These are phyloP conservation scores for Penicillium bovifimosum DNA, from an alignment of 495 filamentous ascomycete species.

Conservation along the genomic window DNA sequence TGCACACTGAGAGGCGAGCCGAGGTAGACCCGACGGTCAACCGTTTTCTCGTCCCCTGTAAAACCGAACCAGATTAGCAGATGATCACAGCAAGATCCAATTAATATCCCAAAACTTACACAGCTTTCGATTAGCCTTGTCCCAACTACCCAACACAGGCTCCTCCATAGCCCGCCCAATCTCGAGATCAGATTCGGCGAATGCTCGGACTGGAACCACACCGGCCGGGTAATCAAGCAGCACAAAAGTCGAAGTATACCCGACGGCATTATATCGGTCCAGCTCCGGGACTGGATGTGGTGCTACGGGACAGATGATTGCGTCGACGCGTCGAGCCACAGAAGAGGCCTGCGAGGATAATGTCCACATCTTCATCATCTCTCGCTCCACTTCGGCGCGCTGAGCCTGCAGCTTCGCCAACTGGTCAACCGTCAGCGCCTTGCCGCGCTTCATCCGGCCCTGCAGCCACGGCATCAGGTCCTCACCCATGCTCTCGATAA, in stretches of 20 bases:
- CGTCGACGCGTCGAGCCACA: slow-evolving; percentile 41
- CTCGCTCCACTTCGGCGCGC: slow-evolving; percentile 44
- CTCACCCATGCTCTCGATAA: slow-evolving; percentile 49
- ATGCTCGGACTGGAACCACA: slow-evolving; percentile 46
- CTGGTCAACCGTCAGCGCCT: slow-evolving; percentile 35
- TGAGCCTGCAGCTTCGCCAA: slow-evolving; percentile 47
- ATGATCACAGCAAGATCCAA: neutral
- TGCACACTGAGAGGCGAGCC: slow-evolving; percentile 53
- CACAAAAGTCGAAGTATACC: slow-evolving; percentile 57
- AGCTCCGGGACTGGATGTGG: slow-evolving; percentile 60
- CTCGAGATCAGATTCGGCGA: slow-evolving; percentile 46
- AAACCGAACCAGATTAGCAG: slow-evolving; percentile 3
- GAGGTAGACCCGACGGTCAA: slow-evolving; percentile 52
- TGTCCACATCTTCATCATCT: slow-evolving; percentile 54
- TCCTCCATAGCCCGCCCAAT: slow-evolving; percentile 37
- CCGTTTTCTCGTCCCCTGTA: slow-evolving; percentile 45
- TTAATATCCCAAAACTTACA: slow-evolving; percentile 43
- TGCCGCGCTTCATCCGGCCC: slow-evolving; percentile 41
- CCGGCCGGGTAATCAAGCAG: slow-evolving; percentile 60
- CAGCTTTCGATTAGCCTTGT: slow-evolving; percentile 54
- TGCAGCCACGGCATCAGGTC: slow-evolving; percentile 55
- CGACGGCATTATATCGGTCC: slow-evolving; percentile 56
- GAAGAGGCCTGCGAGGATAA: slow-evolving; percentile 1
- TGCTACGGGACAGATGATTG: slow-evolving; percentile 50
- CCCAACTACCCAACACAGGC: slow-evolving; percentile 49